A percentile compares a stretch with the other conserved stretches of the same genome.
Evolutionary conservation across 2,329 filamentous ascomycete species (phyloP).

Genomic region (Septoria petroselini): DNA sequence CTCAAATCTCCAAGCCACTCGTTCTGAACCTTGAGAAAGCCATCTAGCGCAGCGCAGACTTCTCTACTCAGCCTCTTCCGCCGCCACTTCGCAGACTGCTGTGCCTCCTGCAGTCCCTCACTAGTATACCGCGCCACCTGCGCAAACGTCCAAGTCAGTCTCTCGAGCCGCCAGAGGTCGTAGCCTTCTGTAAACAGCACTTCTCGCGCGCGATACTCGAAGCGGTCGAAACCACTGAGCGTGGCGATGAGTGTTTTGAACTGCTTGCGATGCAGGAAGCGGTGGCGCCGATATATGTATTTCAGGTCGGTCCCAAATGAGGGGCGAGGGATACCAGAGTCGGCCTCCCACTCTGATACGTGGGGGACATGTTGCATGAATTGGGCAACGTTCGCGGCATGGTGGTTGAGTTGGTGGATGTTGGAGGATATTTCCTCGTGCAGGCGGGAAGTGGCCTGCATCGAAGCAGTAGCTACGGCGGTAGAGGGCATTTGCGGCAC

Average conservation of each 20-base stretch:
- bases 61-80: neutral
- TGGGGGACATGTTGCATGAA: neutral
- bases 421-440: too few species aligned
- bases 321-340: neutral
- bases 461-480: too few species aligned
- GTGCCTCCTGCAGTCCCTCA: neutral
- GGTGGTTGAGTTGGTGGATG: too few species aligned
- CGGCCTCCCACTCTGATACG: neutral
- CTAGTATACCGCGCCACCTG: neutral
- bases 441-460: too few species aligned
- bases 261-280: neutral
- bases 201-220: neutral
- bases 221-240: neutral
- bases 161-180: neutral
- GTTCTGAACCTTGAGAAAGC: neutral
- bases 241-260: neutral
- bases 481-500: too few species aligned
- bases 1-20: neutral
- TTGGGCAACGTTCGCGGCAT: too few species aligned
- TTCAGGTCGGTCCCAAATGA: neutral
- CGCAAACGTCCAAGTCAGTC: slow-evolving; percentile 6
- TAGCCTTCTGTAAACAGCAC: neutral
- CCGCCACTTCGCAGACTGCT: neutral
- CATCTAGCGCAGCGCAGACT: neutral
- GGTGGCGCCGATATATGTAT: neutral